Evolutionary conservation across 805 yeast species (phyloP).

Genomic region (Wickerhamiella cacticola): DNA sequence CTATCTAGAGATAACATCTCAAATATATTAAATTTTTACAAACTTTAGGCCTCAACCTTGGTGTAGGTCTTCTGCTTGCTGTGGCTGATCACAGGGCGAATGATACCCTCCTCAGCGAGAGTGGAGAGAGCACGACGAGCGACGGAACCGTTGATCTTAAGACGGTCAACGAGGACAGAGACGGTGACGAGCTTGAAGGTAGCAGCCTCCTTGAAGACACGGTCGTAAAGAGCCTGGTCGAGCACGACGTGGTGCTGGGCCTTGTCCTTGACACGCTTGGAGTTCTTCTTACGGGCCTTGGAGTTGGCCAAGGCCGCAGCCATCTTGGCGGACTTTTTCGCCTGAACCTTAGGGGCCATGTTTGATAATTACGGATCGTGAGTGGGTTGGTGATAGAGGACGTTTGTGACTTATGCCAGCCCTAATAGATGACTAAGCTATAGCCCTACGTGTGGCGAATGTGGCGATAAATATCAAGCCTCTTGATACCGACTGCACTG

Average conservation of each 20-base stretch:
- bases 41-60: constrained; percentile 23
- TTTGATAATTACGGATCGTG: constrained; percentile 1
- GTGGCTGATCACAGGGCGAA: constrained; percentile 88
- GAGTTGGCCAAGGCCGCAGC: constrained; percentile 99
- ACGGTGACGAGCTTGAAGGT: constrained; percentile 97
- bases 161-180: constrained; percentile 96
- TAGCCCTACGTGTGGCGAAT: no score
- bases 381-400: constrained; percentile 9
- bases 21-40: constrained; percentile 9
- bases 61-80: constrained; percentile 93
- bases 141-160: constrained; percentile 97
- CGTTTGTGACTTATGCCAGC: constrained; percentile 1
- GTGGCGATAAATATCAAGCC: no score
- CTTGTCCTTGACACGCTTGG: constrained; percentile 99
- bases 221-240: constrained; percentile 98
- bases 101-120: constrained; percentile 88
- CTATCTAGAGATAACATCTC: not conserved
- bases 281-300: constrained; percentile 99
- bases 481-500: no score
- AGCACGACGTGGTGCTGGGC: constrained; percentile 95
- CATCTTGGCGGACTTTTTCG: constrained; percentile 98
- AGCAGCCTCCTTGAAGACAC: constrained; percentile 98
- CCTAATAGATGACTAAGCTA: not conserved
- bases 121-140: constrained; percentile 97
- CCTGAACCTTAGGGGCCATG: constrained; percentile 99